Evolutionary conservation across 257 asterid genomes (phyloP).

Genomic region (Eustoma russellianum): DNA sequence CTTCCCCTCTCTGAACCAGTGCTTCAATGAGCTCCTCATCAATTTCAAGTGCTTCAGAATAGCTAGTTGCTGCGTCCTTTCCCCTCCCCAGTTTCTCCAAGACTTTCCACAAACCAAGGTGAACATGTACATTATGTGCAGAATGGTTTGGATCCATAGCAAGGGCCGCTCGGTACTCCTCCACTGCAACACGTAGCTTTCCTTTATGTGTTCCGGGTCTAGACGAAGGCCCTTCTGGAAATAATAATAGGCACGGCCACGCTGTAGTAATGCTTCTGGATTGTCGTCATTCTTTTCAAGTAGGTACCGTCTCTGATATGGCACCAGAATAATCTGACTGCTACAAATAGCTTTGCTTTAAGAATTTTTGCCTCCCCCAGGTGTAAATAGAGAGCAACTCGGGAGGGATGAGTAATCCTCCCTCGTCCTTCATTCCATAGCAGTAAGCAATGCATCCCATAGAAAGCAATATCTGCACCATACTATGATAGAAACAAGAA

Average conservation of each 20-base stretch:
- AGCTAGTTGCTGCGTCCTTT: constrained; percentile 65
- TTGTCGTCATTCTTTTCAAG: constrained; percentile 86
- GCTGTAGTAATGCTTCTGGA: constrained; percentile 74
- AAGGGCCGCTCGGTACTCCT: constrained; percentile 73
- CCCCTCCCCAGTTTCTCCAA: constrained; percentile 89
- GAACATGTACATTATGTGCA: constrained; percentile 68
- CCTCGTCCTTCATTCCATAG: too few species aligned
- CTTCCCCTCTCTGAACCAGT: constrained; percentile 93
- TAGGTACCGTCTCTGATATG: constrained; percentile 70
- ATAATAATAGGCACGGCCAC: constrained; percentile 92
- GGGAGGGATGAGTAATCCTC: too few species aligned
- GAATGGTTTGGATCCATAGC: constrained; percentile 76
- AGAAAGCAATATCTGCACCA: too few species aligned
- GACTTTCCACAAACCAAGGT: constrained; percentile 82
- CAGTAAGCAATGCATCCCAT: too few species aligned
- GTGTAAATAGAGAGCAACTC: too few species aligned
- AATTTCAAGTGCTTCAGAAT: constrained; percentile 68
- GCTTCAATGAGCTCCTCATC: constrained; percentile 82
- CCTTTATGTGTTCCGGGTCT: constrained; percentile 91
- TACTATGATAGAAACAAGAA: too few species aligned
- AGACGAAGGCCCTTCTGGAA: constrained; percentile 94
- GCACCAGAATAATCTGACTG: constrained; percentile 66
- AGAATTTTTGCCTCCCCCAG: constrained; percentile 92
- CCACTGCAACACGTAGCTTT: constrained; percentile 81
- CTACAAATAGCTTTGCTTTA: constrained; percentile 55